Evolutionary conservation across 208 protist species (phyloP).

Genomic region (Crithidia sp.): DNA sequence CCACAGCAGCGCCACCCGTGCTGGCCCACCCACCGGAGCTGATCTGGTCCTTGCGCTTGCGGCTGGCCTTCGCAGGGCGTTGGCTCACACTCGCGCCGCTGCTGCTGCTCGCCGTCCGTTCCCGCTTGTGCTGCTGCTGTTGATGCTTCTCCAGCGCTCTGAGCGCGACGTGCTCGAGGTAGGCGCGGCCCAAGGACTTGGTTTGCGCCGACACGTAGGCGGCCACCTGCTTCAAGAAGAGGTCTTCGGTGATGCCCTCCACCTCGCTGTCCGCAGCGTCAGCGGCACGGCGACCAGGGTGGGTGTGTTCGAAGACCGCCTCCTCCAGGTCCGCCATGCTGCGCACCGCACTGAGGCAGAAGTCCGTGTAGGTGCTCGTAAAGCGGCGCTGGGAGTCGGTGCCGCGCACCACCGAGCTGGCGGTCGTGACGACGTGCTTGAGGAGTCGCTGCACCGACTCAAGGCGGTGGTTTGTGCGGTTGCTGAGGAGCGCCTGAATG

Average conservation of each 20-base stretch:
- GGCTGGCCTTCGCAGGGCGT: constrained; percentile 23
- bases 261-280: constrained; percentile 44
- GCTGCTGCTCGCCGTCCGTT: constrained; percentile 24
- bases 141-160: constrained; percentile 44
- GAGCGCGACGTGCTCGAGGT: constrained; percentile 72
- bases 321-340: constrained; percentile 67
- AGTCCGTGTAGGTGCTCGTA: constrained; percentile 70
- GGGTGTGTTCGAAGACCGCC: constrained; percentile 59
- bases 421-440: constrained; percentile 29
- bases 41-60: not conserved
- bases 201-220: constrained; percentile 66
- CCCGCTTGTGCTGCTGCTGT: constrained; percentile 43
- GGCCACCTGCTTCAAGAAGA: constrained; percentile 62
- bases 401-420: constrained; percentile 65
- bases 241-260: constrained; percentile 41
- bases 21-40: not conserved
- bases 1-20: not conserved
- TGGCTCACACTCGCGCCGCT: constrained; percentile 16
- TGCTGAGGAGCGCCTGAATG: constrained; percentile 18
- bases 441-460: constrained; percentile 36
- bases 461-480: constrained; percentile 15
- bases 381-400: constrained; percentile 79
- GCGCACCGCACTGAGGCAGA: constrained; percentile 62
- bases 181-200: constrained; percentile 47
- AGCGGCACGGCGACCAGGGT: constrained; percentile 48